A percentile compares a stretch with the other conserved stretches of the same genome.
These are phyloP conservation scores for Paramecium octaurelia DNA, from an alignment of 73 alveolate species.

Conservation along the genomic window DNA sequence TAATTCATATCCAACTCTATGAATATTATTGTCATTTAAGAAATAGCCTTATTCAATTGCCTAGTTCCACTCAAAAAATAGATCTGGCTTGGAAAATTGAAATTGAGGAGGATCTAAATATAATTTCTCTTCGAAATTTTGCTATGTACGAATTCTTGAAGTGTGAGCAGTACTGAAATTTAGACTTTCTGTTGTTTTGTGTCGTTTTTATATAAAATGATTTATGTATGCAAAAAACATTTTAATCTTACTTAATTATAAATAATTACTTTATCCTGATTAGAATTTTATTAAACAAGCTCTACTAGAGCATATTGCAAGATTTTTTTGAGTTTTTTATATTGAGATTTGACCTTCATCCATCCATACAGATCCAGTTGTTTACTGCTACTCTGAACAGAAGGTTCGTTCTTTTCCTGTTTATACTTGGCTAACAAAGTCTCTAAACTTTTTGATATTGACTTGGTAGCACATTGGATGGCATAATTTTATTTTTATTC, in stretches of 20 bases:
- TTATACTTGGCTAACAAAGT: neutral
- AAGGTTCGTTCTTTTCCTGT: neutral
- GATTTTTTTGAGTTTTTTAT: neutral
- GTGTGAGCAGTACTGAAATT: neutral
- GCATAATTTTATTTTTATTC: conserved; percentile 29
- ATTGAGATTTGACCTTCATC: conserved; percentile 12
- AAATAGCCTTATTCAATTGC: conserved; percentile 16
- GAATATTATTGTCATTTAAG: neutral
- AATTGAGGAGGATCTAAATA: neutral
- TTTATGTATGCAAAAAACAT: neutral
- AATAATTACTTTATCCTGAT: neutral
- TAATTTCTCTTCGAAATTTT: neutral
- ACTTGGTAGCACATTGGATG: neutral
- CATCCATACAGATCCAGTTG: conserved; percentile 20
- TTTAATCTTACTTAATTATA: neutral
- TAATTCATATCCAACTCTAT: neutral
- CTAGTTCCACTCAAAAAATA: conserved; percentile 9
- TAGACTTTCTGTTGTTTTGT: neutral
- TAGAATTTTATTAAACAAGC: neutral
- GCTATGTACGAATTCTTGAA: neutral
- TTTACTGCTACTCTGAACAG: neutral
- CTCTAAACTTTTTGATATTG: neutral
- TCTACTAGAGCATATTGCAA: conserved; percentile 18
- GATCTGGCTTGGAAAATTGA: neutral
- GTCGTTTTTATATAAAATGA: neutral